Percentiles rank a stretch among this genome's conserved stretches.
Evolutionary conservation across 805 yeast genomes (phyloP).

Genomic region (Lipomyces sp.): DNA sequence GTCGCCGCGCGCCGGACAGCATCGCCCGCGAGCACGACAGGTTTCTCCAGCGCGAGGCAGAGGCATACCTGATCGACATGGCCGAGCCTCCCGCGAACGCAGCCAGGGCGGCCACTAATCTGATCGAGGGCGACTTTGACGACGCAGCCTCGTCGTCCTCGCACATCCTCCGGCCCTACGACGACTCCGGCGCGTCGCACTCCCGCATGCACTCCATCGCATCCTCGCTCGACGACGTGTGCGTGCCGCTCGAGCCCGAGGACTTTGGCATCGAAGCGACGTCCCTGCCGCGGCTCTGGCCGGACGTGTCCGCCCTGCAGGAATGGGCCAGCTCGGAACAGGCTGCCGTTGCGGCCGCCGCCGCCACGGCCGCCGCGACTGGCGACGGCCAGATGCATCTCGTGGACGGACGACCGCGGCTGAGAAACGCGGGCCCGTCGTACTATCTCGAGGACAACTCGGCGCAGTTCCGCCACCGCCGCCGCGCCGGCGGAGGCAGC

Average conservation of each 20-base stretch:
- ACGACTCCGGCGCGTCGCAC: conserved; percentile 1
- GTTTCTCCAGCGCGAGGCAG: no score
- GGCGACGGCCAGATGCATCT: conserved; percentile 53
- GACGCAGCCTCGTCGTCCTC: conserved; percentile 1
- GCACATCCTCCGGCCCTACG: neutral
- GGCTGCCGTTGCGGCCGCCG: conserved; percentile 40
- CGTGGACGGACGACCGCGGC: conserved; percentile 65
- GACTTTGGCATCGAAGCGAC: conserved; percentile 30
- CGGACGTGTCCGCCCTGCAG: conserved; percentile 70
- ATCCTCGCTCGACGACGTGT: conserved; percentile 84
- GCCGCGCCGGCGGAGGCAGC: no score
- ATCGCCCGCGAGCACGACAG: no score
- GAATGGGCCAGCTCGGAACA: conserved; percentile 74
- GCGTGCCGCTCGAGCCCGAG: conserved; percentile 67
- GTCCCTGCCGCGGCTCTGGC: conserved; percentile 57
- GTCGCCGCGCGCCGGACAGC: no score
- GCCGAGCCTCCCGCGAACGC: neutral
- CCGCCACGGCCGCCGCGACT: conserved; percentile 40
- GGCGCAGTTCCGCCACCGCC: neutral
- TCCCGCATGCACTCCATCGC: conserved; percentile 20
- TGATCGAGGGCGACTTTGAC: neutral
- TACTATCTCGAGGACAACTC: conserved; percentile 23
- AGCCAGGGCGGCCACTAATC: neutral
- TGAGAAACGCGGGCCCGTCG: conserved; percentile 36
- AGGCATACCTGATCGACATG: neutral